Base-by-base conservation (phyloP, 345 rosid genomes). In the Syzygium grande region DNA sequence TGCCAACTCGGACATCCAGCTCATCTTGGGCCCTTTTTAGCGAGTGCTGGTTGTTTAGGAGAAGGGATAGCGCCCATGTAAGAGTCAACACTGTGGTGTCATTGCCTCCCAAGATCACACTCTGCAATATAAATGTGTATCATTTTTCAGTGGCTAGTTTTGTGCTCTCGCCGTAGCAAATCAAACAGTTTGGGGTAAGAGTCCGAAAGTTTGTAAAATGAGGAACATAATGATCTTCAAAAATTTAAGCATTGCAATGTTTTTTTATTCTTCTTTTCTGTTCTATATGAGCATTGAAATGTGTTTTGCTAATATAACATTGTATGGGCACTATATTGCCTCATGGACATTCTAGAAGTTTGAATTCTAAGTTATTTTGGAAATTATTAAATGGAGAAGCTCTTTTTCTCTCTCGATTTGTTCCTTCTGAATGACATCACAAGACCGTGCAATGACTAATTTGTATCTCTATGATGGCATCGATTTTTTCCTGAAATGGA, bases 61-160 rank as follows among this genome's bases (percentile, higher is more conserved):
- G 86, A 38, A 92, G 78, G 15, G 93, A 91, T 14, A 93, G 52
- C 27, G 91, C 87, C 94, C 93, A 92, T 63, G 84, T 88, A 29
- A 92, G 86, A 43, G 92, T 88, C 77, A 91, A 52, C 53, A 89
- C 89, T 27, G 90, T 88, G 10, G 95, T 90, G 23, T 94, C 95
- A 14, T 90, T 88, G n/a, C 94, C 94, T 13, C 94, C 93, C 43
- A 92, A 54, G 1, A 95, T 88, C 78, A 95, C 90, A 86, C 91
- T 93, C 97, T 95, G 87, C 87, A 63, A 88, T 77, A 27, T 29
- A 73, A 86, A 52, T 84, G 80, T 19, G 61, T 19, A 17, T 19
- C 80, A 73, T 17, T 34, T 73, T 25, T 23, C 80, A 73, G 80
- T 34, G 80, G 49, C 80, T 34, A 34, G 49, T 73, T 73, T 34